Percentiles rank a stretch among this genome's conserved stretches.
Conservation (phyloP, 2,329 filamentous ascomycete genomes). For the Dothideomycetidae sp. region DNA sequence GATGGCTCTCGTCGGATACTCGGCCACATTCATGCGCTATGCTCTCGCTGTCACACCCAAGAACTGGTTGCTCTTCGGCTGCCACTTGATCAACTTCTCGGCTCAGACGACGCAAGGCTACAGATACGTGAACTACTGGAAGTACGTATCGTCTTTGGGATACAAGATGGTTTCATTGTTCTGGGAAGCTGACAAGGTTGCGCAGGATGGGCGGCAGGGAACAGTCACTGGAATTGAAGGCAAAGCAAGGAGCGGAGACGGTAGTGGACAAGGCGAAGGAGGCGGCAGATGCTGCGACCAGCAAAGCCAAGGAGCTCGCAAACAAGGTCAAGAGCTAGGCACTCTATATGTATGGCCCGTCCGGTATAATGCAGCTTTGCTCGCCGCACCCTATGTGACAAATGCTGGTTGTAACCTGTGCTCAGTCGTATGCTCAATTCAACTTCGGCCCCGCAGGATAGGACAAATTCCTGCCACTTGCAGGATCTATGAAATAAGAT, state of each 20-base stretch:
- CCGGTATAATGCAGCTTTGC: too few relatives aligned
- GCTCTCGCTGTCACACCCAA: constrained; percentile 46
- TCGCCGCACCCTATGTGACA: too few relatives aligned
- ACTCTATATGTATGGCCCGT: too few relatives aligned
- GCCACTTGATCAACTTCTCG: constrained; percentile 50
- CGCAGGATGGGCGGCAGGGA: constrained; percentile 31
- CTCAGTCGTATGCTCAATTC: too few relatives aligned
- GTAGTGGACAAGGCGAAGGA: constrained; percentile 7
- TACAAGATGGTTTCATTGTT: neutral
- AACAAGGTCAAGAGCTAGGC: constrained; percentile 16
- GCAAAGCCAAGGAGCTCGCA: constrained; percentile 18
- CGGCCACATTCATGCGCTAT: constrained; percentile 53
- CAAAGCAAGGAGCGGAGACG: constrained; percentile 21
- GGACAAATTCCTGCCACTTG: too few relatives aligned
- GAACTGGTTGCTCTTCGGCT: constrained; percentile 56
- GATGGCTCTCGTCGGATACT: constrained; percentile 45
- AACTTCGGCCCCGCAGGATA: too few relatives aligned
- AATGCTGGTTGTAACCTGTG: too few relatives aligned
- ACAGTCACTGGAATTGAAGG: constrained; percentile 23
- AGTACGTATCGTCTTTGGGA: constrained; percentile 21
- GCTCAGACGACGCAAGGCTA: constrained; percentile 48
- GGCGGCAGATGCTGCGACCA: constrained; percentile 14
- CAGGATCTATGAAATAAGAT: too few relatives aligned
- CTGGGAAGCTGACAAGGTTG: constrained; percentile 6
- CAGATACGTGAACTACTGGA: constrained; percentile 47